A percentile compares a stretch with the other conserved stretches of the same genome.
Evolutionary conservation across 2,329 filamentous ascomycete species (phyloP).

Genomic region (Annulohypoxylon truncatum): DNA sequence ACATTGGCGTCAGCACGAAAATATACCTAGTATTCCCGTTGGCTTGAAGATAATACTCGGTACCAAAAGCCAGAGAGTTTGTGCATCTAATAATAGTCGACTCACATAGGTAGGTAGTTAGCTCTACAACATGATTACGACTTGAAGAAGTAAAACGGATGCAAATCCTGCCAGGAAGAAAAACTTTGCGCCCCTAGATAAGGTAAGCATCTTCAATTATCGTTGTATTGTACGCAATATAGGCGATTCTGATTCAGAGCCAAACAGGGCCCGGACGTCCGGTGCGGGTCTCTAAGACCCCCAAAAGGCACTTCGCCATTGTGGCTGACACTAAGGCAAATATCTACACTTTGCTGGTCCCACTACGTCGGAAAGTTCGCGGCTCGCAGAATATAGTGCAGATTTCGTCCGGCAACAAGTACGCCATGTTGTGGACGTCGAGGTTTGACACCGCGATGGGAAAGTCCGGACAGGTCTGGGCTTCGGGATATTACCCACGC

Average conservation of each 20-base stretch:
- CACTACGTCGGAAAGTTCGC: background rate
- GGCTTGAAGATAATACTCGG: background rate
- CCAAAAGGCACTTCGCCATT: background rate
- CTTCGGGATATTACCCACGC: background rate
- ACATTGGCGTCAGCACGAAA: background rate
- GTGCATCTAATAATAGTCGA: background rate
- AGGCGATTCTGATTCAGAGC: background rate
- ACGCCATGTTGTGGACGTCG: background rate
- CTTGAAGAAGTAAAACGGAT: slow-evolving; percentile 24
- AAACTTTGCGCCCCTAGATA: background rate
- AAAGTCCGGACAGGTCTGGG: slow-evolving; percentile 13
- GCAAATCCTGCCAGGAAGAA: slow-evolving; percentile 7
- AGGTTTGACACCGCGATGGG: slow-evolving; percentile 5
- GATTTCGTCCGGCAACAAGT: background rate
- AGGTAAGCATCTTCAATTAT: background rate
- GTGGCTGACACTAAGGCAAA: background rate
- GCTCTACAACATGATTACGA: background rate
- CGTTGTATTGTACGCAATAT: slow-evolving; percentile 6
- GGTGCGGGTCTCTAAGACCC: slow-evolving; percentile 12
- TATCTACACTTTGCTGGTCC: background rate
- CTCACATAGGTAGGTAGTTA: background rate
- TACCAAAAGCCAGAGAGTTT: background rate
- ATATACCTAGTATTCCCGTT: background rate
- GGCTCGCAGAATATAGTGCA: background rate
- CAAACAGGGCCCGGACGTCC: slow-evolving; percentile 28